Evolutionary conservation across 2,329 filamentous ascomycete species (phyloP), one percentile per base, ranked within the genome.

Genomic region (Trichocomaceae sp.): DNA sequence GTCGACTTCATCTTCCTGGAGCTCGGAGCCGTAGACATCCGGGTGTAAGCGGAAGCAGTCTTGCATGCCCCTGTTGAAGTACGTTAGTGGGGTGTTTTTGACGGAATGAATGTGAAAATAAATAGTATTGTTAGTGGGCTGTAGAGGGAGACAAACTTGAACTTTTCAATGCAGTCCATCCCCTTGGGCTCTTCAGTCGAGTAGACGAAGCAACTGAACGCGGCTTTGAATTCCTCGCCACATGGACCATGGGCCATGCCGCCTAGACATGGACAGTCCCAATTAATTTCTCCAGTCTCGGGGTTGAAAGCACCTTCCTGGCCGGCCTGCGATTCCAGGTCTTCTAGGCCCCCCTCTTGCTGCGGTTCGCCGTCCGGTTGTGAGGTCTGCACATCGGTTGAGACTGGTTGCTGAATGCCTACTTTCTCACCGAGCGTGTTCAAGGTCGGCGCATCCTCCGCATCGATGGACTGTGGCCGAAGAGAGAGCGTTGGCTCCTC

Each of bases 241-340:
- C 93, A 99, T 52, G 93, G 93, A 0, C 93, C 93, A 68, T 96
- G 77, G 7, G 93, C 93, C 93, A 99, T 99, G 52, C 93, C 93
- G 48, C 93, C 93, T 33, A 99, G 77, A 71, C 93, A 99, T 15
- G 93, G 93, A 73, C 93, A 99, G 71, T 97, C 93, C 93, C 93
- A 99, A 79, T 99, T 99, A 75, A 99, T 99, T 80, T 99, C 93
- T 63, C 93, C 93, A 9, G 93, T 99, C 77, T 97, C 93, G 2
- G 91, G 90, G 73, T 99, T 95, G 77, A 97, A 99, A 1, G 93
- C 93, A 54, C 90, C 93, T 73, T 97, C 85, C 69, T 92, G 85
- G 58, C 77, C 82, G 5, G 90, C 90, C 72, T 96, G 90, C 57
- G 89, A 64, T 71, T 96, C 87, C 13, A 93, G 75, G 17, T 76